Conservation (phyloP, 352 stramenopile genomes). For the Globisporangium spinosum region DNA sequence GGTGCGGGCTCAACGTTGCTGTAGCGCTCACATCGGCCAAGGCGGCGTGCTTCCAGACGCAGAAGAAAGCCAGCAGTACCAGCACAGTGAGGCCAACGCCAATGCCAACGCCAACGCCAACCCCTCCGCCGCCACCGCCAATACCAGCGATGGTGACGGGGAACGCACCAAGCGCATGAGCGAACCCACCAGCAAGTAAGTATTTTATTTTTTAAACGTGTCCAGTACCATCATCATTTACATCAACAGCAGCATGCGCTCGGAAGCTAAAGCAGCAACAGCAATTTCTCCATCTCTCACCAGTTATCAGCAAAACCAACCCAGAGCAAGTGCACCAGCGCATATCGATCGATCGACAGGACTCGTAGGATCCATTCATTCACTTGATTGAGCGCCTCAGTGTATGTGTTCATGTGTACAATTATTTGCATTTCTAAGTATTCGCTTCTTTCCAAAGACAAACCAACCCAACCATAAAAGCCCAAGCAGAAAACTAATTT, state of each 20-base stretch:
- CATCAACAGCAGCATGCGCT: background rate
- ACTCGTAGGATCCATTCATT: background rate
- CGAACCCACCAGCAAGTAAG: background rate
- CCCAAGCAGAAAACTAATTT: conserved; percentile 3
- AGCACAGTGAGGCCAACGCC: background rate
- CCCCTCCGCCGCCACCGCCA: background rate
- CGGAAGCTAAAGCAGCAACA: conserved; percentile 7
- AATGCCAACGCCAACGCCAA: background rate
- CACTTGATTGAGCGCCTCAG: background rate
- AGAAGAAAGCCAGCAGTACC: background rate
- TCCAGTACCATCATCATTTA: background rate
- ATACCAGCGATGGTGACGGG: background rate
- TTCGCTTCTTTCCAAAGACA: conserved; percentile 2
- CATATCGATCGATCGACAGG: background rate
- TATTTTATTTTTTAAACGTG: conserved; percentile 12
- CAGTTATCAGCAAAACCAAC: background rate
- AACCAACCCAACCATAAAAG: background rate
- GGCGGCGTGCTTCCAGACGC: conserved; percentile 39
- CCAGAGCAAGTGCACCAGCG: background rate
- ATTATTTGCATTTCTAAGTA: conserved; percentile 7
- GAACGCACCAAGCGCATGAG: conserved; percentile 9
- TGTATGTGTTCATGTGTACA: conserved; percentile 3
- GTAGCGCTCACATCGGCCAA: conserved; percentile 37
- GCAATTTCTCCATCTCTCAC: background rate
- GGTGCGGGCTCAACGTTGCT: conserved; percentile 60